Evolutionary conservation across 2,329 filamentous ascomycete genomes (phyloP).

Genomic region (Fusarium humuli): DNA sequence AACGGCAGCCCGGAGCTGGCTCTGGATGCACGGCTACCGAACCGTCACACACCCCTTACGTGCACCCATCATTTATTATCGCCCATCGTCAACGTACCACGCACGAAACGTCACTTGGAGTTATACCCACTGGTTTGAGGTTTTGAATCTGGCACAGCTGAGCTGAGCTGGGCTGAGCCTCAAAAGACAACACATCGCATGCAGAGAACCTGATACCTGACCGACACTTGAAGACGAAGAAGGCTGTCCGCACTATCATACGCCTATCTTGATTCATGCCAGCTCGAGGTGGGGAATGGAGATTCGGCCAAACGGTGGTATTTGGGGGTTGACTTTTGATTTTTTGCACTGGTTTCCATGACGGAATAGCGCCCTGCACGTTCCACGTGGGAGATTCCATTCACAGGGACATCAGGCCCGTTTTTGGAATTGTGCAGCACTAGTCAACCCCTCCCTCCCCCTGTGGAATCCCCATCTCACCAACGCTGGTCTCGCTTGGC

Average conservation of each 20-base stretch:
- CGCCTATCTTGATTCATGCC: constrained; percentile 31
- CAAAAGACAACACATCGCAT: constrained; percentile 22
- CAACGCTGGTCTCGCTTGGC: constrained; percentile 35
- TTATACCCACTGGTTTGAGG: constrained; percentile 27
- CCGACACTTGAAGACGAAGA: constrained; percentile 5
- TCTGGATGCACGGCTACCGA: constrained; percentile 40
- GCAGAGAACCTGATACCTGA: constrained; percentile 10
- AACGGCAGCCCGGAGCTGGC: constrained; percentile 42
- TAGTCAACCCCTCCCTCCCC: constrained; percentile 32
- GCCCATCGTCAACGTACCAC: constrained; percentile 5
- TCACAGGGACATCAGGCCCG: constrained; percentile 33
- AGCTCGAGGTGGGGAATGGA: constrained; percentile 19
- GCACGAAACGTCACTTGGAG: constrained; percentile 31
- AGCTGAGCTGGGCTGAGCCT: constrained; percentile 31
- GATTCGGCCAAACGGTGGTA: constrained; percentile 40
- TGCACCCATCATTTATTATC: constrained; percentile 26
- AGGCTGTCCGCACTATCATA: background rate
- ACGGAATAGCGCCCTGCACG: constrained; percentile 47
- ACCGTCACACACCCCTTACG: constrained; percentile 35
- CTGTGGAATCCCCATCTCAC: constrained; percentile 17
- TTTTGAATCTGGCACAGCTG: constrained; percentile 16
- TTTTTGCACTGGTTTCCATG: constrained; percentile 37
- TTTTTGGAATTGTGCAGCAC: constrained; percentile 47
- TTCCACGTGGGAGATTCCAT: constrained; percentile 49
- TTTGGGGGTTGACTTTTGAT: constrained; percentile 39